Evolutionary conservation across 345 rosid genomes (phyloP), one percentile per base, ranked within the genome.

Genomic region (Erucastrum elatum): DNA sequence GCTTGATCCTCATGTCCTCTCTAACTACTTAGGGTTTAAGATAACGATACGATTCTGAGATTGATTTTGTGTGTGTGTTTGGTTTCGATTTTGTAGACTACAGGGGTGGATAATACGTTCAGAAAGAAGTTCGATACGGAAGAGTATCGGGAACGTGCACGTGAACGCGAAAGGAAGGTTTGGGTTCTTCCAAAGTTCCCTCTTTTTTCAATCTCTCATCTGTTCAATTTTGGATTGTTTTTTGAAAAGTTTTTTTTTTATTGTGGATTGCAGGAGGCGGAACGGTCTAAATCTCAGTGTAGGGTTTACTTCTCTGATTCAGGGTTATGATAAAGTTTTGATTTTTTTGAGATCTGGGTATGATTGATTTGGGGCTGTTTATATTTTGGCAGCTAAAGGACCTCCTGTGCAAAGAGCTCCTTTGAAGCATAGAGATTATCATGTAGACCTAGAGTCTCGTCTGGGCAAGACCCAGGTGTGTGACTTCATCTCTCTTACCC

Each of bases 341-440:
- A 6, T 70, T 51, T 2, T 30, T 60, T 16, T 55, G 30, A 25
- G 68, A 12, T 39, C 15, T 78, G n/a, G 39, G 16, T 74, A 58
- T 17, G 1, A 2, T 26, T 69, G 31, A 29, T 80, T 75, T 26
- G 49, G 61, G 27, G 4, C 3, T 16, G 8, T 13, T 4, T 1
- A 4, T n/a, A 7, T 6, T 15, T 51, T n/a, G 78, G 75, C 89
- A 91, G 97, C 96, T 1, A 91, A 91, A 86, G 96, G 80, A 64
- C 96, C 98, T 35, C 94, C 91, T 1, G 98, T 93, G 79, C 99
- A 90, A 77, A 90, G 99, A 86, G 90, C 93, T 58, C 98, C 98
- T 5, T 85, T 96, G 85, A 91, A 96, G 88, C 99, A 96, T 80
- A 87, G 99, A 82, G 98, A 96, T 83, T 91, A 88, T 81, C 89